Base-by-base conservation (phyloP, 2,329 filamentous ascomycete species). In the Beauveria australis region DNA sequence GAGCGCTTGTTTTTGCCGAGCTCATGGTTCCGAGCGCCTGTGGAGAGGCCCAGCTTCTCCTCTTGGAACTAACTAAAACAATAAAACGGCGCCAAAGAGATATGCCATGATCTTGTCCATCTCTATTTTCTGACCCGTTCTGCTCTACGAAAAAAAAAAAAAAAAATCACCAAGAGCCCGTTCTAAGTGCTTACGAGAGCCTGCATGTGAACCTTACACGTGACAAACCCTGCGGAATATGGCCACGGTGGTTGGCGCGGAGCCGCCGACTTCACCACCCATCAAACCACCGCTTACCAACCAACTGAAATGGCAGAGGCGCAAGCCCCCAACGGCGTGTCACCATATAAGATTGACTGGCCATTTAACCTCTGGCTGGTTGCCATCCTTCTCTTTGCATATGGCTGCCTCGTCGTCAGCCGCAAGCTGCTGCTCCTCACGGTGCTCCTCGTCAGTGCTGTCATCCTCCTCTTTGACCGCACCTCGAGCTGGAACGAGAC, bases 331-430 rank as follows among this genome's bases (percentile, higher is more conserved):
- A 18, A 37, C n/a, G 53, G 53, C 6, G 43, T 56, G 43, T 56
- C 53, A 14, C 53, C 53, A n/a, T 44, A 56, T 28, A 56, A 56
- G 53, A 12, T 63, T 6, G 61, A 63, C 58, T 44, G 60, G n/a
- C 47, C 52, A 3, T 63, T 63, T 24, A 63, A 63, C 22, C 46
- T 33, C 37, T 63, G 52, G 53, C 58, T 63, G 12, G 49, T 54
- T 18, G 10, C 47, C n/a, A 61, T 63, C 24, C 57, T 63, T 28
- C 3, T 48, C 30, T 44, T 61, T 19, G 54, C 41, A 19, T 55
- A 53, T 14, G 47, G 61, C 47, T 46, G 53, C 26, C 53, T 56
- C 46, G 46, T 63, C 30, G 26, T 19, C n/a, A 47, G 47, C 41
- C 58, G 52, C 26, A 37, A 48, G n/a, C 53, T 61, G n/a, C 53